Percentiles rank a stretch among this genome's conserved stretches.
phyloP scores from a whole-genome alignment of 1,139 yeast species.

The Taiozyma sp. region DNA sequence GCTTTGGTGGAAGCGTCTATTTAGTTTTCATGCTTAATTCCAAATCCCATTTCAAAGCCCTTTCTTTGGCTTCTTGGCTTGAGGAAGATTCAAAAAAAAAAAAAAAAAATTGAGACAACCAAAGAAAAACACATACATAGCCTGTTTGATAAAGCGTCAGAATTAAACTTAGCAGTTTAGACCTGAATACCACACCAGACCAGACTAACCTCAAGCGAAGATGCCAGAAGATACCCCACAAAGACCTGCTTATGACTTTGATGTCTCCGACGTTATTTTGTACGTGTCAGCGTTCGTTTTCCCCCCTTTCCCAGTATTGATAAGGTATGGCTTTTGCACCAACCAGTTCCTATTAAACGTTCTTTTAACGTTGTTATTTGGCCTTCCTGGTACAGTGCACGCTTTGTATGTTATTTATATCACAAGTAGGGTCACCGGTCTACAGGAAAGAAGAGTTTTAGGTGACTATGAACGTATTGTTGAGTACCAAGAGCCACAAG shows the following conservation, averaged over 20 bases:
- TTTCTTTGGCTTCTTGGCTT: not conserved
- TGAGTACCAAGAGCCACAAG: slow-evolving; percentile 6
- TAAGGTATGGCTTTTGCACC: slow-evolving; percentile 26
- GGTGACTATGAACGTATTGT: slow-evolving; percentile 19
- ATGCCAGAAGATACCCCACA: not conserved
- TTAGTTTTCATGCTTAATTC: not conserved
- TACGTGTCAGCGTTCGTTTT: slow-evolving; percentile 25
- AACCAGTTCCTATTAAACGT: slow-evolving; percentile 24
- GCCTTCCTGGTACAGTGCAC: slow-evolving; percentile 28
- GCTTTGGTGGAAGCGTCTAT: too few species aligned
- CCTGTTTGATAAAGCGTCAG: not conserved
- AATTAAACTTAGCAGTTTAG: not conserved
- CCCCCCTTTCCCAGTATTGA: slow-evolving; percentile 29
- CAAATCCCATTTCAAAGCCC: not conserved
- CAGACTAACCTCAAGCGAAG: not conserved
- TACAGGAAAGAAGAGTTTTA: slow-evolving; percentile 11
- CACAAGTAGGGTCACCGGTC: slow-evolving; percentile 16
- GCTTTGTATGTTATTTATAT: slow-evolving; percentile 18
- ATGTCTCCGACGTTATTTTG: slow-evolving; percentile 23
- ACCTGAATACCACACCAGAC: not conserved
- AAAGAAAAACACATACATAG: not conserved
- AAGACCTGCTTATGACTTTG: slow-evolving; percentile 10
- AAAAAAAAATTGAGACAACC: too few species aligned
- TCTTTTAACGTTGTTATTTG: slow-evolving; percentile 25
- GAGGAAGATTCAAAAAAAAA: not conserved